Percentiles rank a stretch among this genome's conserved stretches.
Evolutionary conservation across 1,284 basidiomycete species (phyloP).

Genomic region (Apiotrichum sp.): DNA sequence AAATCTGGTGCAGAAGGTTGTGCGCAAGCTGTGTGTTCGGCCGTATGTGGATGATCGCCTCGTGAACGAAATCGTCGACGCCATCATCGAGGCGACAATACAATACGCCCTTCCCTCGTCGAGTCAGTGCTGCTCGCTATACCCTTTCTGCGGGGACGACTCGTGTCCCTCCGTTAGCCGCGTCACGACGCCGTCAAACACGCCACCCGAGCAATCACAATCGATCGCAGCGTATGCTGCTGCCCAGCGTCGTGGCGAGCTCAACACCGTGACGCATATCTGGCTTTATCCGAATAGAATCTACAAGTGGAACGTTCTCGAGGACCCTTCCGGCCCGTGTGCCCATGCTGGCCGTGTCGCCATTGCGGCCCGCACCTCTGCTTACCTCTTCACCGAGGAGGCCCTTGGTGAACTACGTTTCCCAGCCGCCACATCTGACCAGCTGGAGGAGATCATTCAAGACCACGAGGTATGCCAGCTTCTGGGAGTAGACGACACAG

Average conservation of each 20-base stretch:
- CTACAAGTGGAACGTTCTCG: slow-evolving; percentile 30
- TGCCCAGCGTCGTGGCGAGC: slow-evolving; percentile 25
- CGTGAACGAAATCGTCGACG: slow-evolving; percentile 25
- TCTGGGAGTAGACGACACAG: slow-evolving; percentile 17
- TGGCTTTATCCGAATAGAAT: slow-evolving; percentile 36
- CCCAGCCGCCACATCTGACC: slow-evolving; percentile 35
- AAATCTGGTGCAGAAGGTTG: slow-evolving; percentile 34
- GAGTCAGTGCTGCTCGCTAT: slow-evolving; percentile 28
- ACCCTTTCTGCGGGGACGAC: slow-evolving; percentile 46
- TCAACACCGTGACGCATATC: slow-evolving; percentile 24
- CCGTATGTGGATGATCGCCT: slow-evolving; percentile 25
- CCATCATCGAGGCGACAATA: slow-evolving; percentile 43
- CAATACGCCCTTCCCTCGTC: slow-evolving; percentile 39
- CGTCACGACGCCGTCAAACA: slow-evolving; percentile 3
- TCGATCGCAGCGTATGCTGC: slow-evolving; percentile 22
- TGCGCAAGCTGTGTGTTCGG: slow-evolving; percentile 31
- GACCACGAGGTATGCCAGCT: slow-evolving; percentile 16
- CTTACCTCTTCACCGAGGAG: slow-evolving; percentile 43
- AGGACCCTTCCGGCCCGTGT: slow-evolving; percentile 29
- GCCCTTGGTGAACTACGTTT: slow-evolving; percentile 31
- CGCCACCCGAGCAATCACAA: slow-evolving; percentile 4
- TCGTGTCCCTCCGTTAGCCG: slow-evolving; percentile 18
- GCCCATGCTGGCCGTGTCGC: slow-evolving; percentile 16
- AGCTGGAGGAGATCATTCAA: slow-evolving; percentile 20
- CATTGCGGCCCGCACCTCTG: slow-evolving; percentile 23